Evolutionary conservation across 495 filamentous ascomycete species (phyloP), one percentile per base, ranked within the genome.

Genomic region (Cudoniella acicularis): DNA sequence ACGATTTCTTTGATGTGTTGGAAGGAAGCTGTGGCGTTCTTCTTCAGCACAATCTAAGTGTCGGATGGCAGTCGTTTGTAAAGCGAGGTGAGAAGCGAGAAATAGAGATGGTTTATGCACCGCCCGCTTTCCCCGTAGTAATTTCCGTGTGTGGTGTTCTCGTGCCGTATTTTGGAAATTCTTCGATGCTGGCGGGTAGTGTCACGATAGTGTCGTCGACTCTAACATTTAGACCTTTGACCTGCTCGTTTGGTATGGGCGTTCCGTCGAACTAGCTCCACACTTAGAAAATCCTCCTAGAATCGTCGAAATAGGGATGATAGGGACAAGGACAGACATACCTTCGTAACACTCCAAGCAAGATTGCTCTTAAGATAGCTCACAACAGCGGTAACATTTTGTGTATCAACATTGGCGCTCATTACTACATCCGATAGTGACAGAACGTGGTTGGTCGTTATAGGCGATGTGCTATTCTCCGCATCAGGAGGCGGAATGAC

Each of bases 321-420:
- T 9, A 41, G 36, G 36, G 36, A 41, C 16, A 18, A 27, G 20
- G n/a, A 17, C n/a, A 17, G 18, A 63, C 75, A 47, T 56, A 65
- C 57, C 11, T 67, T 64, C 6, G 71, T 64, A 16, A 82, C 63
- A 40, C 69, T 61, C 51, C 64, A 77, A 2, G 70, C 42, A 41
- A 88, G 63, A 21, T 74, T 69, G 23, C 63, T 49, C 46, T 55
- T 72, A 25, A 88, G 64, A 59, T 78, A 81, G 4, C 64, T 68
- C 49, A 69, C 69, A 4, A 83, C 75, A 11, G 72, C 63, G 3
- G 51, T 11, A 56, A 43, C 36, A 81, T 63, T 36, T 71, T 66
- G 6, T 73, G 74, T 3, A 56, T 63, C 30, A 62, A 56, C 6
- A 75, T 66, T 67, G 75, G 36, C 30, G 11, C 22, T 36, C n/a